These are phyloP conservation scores for Penicillium frequentans DNA, from an alignment of 2,329 filamentous ascomycete genomes.

Conservation along the genomic window DNA sequence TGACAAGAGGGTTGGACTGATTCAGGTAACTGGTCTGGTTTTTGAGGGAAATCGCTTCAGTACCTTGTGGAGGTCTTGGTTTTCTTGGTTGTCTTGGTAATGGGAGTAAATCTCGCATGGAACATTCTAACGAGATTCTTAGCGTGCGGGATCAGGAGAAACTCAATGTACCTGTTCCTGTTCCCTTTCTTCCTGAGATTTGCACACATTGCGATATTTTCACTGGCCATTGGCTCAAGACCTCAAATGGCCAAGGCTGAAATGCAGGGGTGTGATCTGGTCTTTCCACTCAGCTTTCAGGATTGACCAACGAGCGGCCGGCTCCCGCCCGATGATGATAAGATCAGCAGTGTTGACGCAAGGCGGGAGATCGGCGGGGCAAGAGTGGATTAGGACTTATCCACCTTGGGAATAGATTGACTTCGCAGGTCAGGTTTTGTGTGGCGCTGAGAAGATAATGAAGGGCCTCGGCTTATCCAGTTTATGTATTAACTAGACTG, in stretches of 20 bases:
- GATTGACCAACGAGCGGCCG: not conserved
- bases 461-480: not conserved
- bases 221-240: not conserved
- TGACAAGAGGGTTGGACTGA: not conserved
- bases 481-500: not conserved
- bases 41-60: no score
- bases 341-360: conserved; percentile 19
- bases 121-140: conserved; percentile 1
- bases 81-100: not conserved
- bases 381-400: not conserved
- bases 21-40: not conserved
- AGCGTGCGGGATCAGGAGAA: not conserved
- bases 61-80: not conserved
- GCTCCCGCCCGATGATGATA: not conserved
- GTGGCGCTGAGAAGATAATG: not conserved
- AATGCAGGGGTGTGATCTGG: not conserved
- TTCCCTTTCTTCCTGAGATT: no score
- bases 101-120: not conserved
- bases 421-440: not conserved
- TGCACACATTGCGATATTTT: not conserved
- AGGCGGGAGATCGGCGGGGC: conserved; percentile 22
- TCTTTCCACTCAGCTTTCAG: not conserved
- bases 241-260: not conserved
- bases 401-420: conserved; percentile 1
- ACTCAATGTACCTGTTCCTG: not conserved